A percentile compares a stretch with the other conserved stretches of the same genome.
phyloP scores from a whole-genome alignment of 179 eudicot genomes.

The Spinacia oleracea region DNA sequence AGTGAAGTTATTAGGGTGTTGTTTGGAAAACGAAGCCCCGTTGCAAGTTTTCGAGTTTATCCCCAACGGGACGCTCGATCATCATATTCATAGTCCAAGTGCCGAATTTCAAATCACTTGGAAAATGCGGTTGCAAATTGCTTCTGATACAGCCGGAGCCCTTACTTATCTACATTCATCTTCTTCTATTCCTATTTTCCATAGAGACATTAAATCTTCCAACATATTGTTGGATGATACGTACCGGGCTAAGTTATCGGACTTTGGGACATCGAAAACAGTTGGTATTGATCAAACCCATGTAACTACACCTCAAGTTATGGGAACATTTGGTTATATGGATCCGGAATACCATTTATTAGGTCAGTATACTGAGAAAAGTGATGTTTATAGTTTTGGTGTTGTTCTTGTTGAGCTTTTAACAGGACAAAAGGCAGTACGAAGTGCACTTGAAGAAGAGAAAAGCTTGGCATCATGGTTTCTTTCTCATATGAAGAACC shows the following conservation, averaged over 20 bases:
- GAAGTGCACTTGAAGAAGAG: constrained; percentile 24
- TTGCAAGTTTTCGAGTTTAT: constrained; percentile 51
- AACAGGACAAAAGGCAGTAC: constrained; percentile 46
- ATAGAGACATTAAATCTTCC: constrained; percentile 46
- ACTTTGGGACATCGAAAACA: constrained; percentile 42
- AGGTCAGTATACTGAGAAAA: constrained; percentile 41
- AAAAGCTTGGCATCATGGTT: constrained; percentile 40
- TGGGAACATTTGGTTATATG: constrained; percentile 44
- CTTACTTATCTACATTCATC: constrained; percentile 42
- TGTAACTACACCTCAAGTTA: constrained; percentile 29
- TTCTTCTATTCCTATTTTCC: constrained; percentile 31
- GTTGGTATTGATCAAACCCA: constrained; percentile 39
- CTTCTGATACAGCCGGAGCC: constrained; percentile 38
- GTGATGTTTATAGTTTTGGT: constrained; percentile 56
- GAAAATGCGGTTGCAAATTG: constrained; percentile 44
- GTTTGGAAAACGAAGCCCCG: constrained; percentile 55
- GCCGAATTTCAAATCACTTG: constrained; percentile 40
- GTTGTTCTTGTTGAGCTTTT: constrained; percentile 59
- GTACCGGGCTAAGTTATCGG: constrained; percentile 42
- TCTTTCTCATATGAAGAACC: constrained; percentile 27
- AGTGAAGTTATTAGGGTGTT: constrained; percentile 57
- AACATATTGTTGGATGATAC: constrained; percentile 44
- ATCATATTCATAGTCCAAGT: constrained; percentile 37
- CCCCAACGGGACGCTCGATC: constrained; percentile 45
- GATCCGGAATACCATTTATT: constrained; percentile 45